Evolutionary conservation across 352 stramenopile species (phyloP).

Genomic region (Plasmopara halstedii): DNA sequence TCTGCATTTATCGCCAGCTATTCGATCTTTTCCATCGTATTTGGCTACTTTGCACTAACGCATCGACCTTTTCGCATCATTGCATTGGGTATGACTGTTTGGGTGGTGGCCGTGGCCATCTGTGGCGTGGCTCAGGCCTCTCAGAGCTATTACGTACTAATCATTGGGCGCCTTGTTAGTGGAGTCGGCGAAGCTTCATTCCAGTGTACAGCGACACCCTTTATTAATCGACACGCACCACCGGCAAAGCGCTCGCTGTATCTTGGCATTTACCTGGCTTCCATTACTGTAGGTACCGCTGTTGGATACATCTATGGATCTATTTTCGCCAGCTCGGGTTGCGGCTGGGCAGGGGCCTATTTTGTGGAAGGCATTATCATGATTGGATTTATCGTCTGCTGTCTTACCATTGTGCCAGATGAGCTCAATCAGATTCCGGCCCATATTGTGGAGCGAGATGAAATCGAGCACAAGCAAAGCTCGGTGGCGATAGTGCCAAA

Average conservation of each 20-base stretch:
- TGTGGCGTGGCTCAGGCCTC: slow-evolving; percentile 66
- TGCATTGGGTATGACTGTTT: slow-evolving; percentile 81
- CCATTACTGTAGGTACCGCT: slow-evolving; percentile 87
- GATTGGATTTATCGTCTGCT: slow-evolving; percentile 61
- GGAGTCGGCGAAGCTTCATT: slow-evolving; percentile 90
- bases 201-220: slow-evolving; percentile 88
- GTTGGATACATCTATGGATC: slow-evolving; percentile 89
- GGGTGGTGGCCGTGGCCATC: slow-evolving; percentile 84
- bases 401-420: slow-evolving; percentile 46
- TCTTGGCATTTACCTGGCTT: slow-evolving; percentile 89
- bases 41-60: slow-evolving; percentile 85
- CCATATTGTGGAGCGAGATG: slow-evolving; percentile 18
- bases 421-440: slow-evolving; percentile 48
- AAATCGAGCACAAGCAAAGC: slow-evolving; percentile 16
- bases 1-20: slow-evolving; percentile 94
- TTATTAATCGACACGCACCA: slow-evolving; percentile 88
- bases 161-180: slow-evolving; percentile 80
- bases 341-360: slow-evolving; percentile 81
- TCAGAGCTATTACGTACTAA: slow-evolving; percentile 86
- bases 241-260: slow-evolving; percentile 70
- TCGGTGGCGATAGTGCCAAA: slow-evolving; percentile 10
- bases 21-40: slow-evolving; percentile 85
- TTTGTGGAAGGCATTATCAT: slow-evolving; percentile 84
- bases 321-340: slow-evolving; percentile 39
- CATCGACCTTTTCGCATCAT: slow-evolving; percentile 89